Percentiles rank a stretch among this genome's conserved stretches.
Evolutionary conservation across 2,329 filamentous ascomycete species (phyloP).

Genomic region (Phialophora expanda): DNA sequence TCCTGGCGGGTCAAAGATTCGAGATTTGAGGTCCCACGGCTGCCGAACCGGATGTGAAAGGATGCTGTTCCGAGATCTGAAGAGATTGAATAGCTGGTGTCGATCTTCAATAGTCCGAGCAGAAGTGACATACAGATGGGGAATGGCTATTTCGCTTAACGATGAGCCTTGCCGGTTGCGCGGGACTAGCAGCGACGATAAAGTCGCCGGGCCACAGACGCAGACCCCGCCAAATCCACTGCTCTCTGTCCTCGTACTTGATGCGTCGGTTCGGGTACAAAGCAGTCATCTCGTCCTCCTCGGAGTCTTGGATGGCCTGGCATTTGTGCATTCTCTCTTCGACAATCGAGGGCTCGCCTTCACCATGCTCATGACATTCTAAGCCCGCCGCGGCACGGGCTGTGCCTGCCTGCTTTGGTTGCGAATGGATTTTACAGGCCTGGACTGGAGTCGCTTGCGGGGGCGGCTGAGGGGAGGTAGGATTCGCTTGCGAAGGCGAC

Average conservation of each 20-base stretch:
- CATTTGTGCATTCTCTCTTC: not conserved
- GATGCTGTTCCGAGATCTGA: not conserved
- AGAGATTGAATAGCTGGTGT: not conserved
- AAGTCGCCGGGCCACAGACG: not conserved
- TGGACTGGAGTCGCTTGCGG: not conserved
- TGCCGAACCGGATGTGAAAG: not conserved
- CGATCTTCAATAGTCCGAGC: not conserved
- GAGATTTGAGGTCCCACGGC: not conserved
- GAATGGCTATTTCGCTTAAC: not conserved
- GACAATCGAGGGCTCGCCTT: not conserved
- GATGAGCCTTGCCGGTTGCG: not conserved
- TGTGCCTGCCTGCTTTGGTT: not conserved
- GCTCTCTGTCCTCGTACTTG: not conserved
- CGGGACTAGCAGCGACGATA: not conserved
- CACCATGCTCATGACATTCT: not conserved
- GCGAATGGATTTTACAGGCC: not conserved
- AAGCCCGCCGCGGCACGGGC: not conserved
- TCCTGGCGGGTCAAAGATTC: not conserved
- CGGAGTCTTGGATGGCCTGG: slow-evolving; percentile 6
- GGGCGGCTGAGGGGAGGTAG: not conserved
- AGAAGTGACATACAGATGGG: not conserved
- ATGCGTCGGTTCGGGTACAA: not conserved
- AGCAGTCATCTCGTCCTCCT: not conserved
- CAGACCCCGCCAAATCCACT: not conserved
- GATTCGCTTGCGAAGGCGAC: slow-evolving; percentile 1